These are phyloP conservation scores for Neofusicoccum kwambonambiense DNA, from an alignment of 2,329 filamentous ascomycete genomes.

Conservation along the genomic window DNA sequence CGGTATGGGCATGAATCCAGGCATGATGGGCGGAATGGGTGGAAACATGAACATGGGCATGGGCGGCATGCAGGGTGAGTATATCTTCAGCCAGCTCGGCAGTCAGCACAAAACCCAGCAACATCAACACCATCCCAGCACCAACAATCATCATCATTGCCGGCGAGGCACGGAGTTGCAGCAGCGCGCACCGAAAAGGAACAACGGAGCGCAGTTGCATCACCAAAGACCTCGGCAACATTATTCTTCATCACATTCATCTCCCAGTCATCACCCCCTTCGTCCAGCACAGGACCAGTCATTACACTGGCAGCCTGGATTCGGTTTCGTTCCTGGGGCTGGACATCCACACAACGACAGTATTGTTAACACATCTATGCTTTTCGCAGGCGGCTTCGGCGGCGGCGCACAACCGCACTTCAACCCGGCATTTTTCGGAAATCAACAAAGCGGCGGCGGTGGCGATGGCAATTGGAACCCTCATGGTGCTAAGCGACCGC, in stretches of 20 bases:
- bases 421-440: slow-evolving; percentile 68
- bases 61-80: slow-evolving; percentile 40
- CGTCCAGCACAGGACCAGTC: neutral
- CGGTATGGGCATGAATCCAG: slow-evolving; percentile 47
- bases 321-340: neutral
- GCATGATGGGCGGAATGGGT: slow-evolving; percentile 20
- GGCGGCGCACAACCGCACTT: slow-evolving; percentile 66
- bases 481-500: slow-evolving; percentile 75
- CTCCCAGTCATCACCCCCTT: neutral
- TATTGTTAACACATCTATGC: slow-evolving; percentile 1
- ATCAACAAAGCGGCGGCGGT: slow-evolving; percentile 42
- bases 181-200: neutral
- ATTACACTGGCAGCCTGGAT: neutral
- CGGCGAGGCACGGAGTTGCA: neutral
- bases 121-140: neutral
- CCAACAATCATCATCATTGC: neutral
- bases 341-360: neutral
- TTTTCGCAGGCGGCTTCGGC: slow-evolving; percentile 57
- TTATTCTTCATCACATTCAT: neutral
- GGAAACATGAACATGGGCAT: slow-evolving; percentile 51
- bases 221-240: slow-evolving; percentile 7
- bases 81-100: neutral
- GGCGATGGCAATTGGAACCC: slow-evolving; percentile 72
- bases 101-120: neutral
- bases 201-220: neutral